phyloP scores from a whole-genome alignment of 352 stramenopile species.

The Phytophthora macrochlamydospora region DNA sequence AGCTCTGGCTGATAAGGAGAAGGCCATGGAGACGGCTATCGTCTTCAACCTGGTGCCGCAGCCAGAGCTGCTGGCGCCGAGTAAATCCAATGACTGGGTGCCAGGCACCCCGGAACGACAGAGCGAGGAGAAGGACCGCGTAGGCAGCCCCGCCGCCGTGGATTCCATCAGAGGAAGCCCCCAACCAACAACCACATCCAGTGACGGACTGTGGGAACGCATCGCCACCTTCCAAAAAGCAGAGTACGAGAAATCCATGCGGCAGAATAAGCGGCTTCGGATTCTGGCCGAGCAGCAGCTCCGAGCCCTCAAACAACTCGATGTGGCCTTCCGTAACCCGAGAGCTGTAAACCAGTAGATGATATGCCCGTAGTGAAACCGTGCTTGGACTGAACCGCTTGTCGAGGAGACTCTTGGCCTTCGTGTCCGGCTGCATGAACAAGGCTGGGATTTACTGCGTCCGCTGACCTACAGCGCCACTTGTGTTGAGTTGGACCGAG shows the following conservation, averaged over 20 bases:
- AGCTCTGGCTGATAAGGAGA: slow-evolving; percentile 21
- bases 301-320: slow-evolving; percentile 36
- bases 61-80: slow-evolving; percentile 21
- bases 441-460: slow-evolving; percentile 37
- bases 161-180: slow-evolving; percentile 7
- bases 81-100: slow-evolving; percentile 8
- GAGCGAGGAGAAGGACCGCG: slow-evolving; percentile 4
- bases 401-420: neutral
- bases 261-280: slow-evolving; percentile 41
- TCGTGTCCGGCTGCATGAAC: slow-evolving; percentile 36
- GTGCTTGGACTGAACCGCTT: slow-evolving; percentile 16
- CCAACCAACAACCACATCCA: neutral
- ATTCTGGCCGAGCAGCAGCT: slow-evolving; percentile 42
- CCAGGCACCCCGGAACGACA: slow-evolving; percentile 16
- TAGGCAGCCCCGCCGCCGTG: slow-evolving; percentile 17
- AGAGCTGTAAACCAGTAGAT: slow-evolving; percentile 34
- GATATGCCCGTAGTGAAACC: slow-evolving; percentile 26
- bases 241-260: slow-evolving; percentile 29
- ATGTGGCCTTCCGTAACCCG: slow-evolving; percentile 36
- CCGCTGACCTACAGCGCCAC: slow-evolving; percentile 18
- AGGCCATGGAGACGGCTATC: slow-evolving; percentile 30
- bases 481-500: slow-evolving; percentile 12
- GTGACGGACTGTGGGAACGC: slow-evolving; percentile 33
- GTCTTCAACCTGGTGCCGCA: slow-evolving; percentile 34
- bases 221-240: slow-evolving; percentile 38